Conservation (phyloP, 768 basidiomycete genomes). For the Ephemerocybe angulata region DNA sequence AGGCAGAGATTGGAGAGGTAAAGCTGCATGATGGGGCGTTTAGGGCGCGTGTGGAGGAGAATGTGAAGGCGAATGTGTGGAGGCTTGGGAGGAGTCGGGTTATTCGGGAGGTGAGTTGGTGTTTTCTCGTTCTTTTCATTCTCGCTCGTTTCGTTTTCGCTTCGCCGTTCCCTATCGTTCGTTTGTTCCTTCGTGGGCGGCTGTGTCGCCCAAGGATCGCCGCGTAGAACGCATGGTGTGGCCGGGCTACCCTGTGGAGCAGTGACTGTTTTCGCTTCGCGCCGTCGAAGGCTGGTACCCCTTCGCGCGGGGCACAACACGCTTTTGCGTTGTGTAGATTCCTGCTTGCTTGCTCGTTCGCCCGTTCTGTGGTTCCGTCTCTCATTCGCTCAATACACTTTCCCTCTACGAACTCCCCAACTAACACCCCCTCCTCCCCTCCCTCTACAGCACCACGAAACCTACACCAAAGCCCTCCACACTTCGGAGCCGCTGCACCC, state of each 20-base stretch:
- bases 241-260: too few relatives aligned
- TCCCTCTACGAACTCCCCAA: neutral
- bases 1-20: slow-evolving; percentile 19
- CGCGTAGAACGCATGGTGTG: too few relatives aligned
- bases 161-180: too few relatives aligned
- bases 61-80: slow-evolving; percentile 31
- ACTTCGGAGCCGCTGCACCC: slow-evolving; percentile 13
- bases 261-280: too few relatives aligned
- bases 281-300: neutral
- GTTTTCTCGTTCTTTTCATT: neutral
- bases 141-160: neutral
- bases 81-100: slow-evolving; percentile 26
- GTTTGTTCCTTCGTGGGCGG: neutral
- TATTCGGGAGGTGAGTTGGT: slow-evolving; percentile 24
- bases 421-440: too few relatives aligned
- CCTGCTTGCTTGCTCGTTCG: too few relatives aligned
- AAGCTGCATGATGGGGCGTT: slow-evolving; percentile 33
- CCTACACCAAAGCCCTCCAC: slow-evolving; percentile 5
- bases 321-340: too few relatives aligned
- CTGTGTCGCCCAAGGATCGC: too few relatives aligned
- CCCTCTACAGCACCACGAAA: neutral
- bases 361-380: too few relatives aligned
- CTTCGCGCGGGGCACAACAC: too few relatives aligned
- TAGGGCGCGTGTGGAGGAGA: slow-evolving; percentile 43
- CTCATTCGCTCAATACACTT: too few relatives aligned